phyloP scores from a whole-genome alignment of 2,329 filamentous ascomycete genomes.

The Stachybotrys chartarum region DNA sequence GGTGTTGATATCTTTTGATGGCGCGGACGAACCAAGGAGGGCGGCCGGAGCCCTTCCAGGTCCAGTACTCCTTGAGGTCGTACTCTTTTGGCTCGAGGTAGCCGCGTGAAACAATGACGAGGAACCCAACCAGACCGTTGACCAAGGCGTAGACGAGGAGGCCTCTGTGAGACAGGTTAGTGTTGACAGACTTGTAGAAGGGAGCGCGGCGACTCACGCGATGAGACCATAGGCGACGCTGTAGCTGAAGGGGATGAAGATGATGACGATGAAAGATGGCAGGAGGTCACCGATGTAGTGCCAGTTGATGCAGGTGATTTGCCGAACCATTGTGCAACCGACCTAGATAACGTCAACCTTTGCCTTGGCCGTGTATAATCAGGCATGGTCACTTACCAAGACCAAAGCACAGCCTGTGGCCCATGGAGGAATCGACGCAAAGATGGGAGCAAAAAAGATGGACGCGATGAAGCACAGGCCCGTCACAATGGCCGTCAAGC shows the following conservation, averaged over 20 bases:
- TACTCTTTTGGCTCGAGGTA: constrained; percentile 42
- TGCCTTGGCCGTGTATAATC: not conserved
- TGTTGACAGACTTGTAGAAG: not conserved
- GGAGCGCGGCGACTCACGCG: constrained; percentile 39
- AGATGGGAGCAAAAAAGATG: constrained; percentile 70
- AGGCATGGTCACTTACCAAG: constrained; percentile 38
- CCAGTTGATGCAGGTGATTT: constrained; percentile 71
- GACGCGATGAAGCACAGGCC: constrained; percentile 65
- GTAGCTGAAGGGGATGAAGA: constrained; percentile 72
- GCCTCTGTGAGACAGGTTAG: constrained; percentile 28
- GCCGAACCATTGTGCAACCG: constrained; percentile 71
- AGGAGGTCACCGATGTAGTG: constrained; percentile 67
- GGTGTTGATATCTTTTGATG: constrained; percentile 11
- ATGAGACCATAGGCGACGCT: constrained; percentile 73
- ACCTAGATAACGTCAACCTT: constrained; percentile 35
- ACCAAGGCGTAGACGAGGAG: constrained; percentile 47
- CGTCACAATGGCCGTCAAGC: constrained; percentile 61
- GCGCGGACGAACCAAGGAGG: constrained; percentile 41
- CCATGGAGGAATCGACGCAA: constrained; percentile 72
- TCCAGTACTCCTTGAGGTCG: constrained; percentile 49
- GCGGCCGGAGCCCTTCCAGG: constrained; percentile 40
- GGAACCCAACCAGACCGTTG: constrained; percentile 38
- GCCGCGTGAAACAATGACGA: constrained; percentile 35
- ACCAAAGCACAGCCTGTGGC: constrained; percentile 69
- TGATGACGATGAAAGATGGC: constrained; percentile 68